Evolutionary conservation across 257 asterid genomes (phyloP).

Genomic region (Gynochthodes officinalis): DNA sequence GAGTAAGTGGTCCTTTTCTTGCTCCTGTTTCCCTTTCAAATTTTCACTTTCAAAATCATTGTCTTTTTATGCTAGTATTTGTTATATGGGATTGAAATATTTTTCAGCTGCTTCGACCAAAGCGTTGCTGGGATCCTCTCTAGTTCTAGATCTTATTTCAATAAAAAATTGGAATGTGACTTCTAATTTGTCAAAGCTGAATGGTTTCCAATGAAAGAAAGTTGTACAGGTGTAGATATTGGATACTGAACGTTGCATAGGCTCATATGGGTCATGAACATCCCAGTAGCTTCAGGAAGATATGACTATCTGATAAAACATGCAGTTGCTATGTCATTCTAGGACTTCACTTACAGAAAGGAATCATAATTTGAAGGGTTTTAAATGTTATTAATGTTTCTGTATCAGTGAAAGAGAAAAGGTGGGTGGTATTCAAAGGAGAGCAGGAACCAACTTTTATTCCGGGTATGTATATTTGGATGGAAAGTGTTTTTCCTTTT

Average conservation of each 20-base stretch:
- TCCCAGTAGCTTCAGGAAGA: not conserved
- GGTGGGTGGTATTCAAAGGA: conserved; percentile 86
- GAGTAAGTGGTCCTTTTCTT: conserved; percentile 50
- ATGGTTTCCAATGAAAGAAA: not conserved
- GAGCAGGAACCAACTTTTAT: conserved; percentile 83
- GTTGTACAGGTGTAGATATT: not conserved
- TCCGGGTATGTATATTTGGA: conserved; percentile 53
- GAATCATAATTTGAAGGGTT: not conserved
- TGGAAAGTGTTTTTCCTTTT: not conserved
- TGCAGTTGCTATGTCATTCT: not conserved
- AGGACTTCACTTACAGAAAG: not conserved
- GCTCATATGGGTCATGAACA: not conserved
- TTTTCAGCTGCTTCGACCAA: not conserved
- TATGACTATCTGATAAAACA: not conserved
- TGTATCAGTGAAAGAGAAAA: conserved; percentile 82
- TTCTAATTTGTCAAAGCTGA: not conserved
- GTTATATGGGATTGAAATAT: not conserved
- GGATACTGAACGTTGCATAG: not conserved
- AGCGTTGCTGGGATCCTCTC: not conserved
- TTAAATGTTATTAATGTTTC: conserved; percentile 13
- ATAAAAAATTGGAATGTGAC: not conserved
- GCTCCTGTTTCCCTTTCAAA: not conserved
- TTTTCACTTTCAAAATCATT: not conserved
- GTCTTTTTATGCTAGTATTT: not conserved
- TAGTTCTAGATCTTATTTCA: not conserved